Conservation (phyloP, 1,284 basidiomycete genomes). For the Spongiforma sp. region DNA sequence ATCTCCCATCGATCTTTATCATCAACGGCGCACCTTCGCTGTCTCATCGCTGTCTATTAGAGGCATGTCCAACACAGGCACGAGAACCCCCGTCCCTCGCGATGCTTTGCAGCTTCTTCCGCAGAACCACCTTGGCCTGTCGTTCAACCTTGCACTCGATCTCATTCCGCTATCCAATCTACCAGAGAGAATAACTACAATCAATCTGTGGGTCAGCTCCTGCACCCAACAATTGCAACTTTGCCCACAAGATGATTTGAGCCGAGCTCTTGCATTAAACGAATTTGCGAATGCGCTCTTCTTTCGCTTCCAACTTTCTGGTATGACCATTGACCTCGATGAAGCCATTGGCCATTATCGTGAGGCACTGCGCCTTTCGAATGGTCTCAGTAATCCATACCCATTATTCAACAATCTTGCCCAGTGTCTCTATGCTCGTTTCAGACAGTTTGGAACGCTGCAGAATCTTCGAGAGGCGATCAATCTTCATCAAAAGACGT, state of each 20-base stretch:
- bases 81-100: not conserved
- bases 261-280: not conserved
- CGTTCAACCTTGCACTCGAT: not conserved
- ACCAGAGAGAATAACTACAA: not conserved
- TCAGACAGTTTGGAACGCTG: not conserved
- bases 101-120: not conserved
- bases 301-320: not conserved
- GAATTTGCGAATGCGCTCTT: not conserved
- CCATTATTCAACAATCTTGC: not conserved
- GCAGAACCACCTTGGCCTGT: not conserved
- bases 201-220: not conserved
- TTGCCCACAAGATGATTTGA: not conserved
- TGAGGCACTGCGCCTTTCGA: not conserved
- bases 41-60: too few relatives aligned
- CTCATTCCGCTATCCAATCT: not conserved
- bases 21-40: not conserved
- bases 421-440: not conserved
- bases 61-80: not conserved
- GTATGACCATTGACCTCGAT: not conserved
- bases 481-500: not conserved
- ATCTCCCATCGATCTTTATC: too few relatives aligned
- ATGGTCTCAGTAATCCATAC: not conserved
- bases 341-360: not conserved
- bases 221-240: not conserved
- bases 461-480: not conserved